Base-by-base conservation (phyloP, 75 land plant species). In the Selaginella tamariscina region DNA sequence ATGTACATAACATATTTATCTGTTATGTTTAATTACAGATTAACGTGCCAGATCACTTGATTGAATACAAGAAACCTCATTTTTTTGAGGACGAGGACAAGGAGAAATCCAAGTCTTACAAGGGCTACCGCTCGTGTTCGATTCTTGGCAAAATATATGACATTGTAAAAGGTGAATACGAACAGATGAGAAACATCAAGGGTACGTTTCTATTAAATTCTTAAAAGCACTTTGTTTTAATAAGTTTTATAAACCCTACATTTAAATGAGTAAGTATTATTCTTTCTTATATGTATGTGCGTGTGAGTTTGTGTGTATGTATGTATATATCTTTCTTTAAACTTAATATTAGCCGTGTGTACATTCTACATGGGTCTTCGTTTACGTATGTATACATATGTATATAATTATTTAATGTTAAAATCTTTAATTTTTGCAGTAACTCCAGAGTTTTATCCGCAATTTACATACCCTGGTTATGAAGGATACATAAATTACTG, bases 121-220 rank as follows among this genome's bases (percentile, higher is more conserved):
- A 33, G 31, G 32, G 55, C 11, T 87, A 84, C 64, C 56, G 44
- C 0, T 88, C 91, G 24, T 67, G 72, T 13, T 83, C 85, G 2
- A 33, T 88, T 23, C 55, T 88, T 32, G 91, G 91, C 24, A 13
- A 66, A 55, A 81, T 88, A 13, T 81, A 72, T 75, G 88, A 88
- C 63, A n/a, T 56, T 29, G 76, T 64, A 20, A 29, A 24, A 9
- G 32, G 71, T 32, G 31, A 11, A 15, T 33, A 68, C 28, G 55
- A 20, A 32, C 64, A 20, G 64, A 69, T 32, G 70, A 69, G 29
- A 62, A 69, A 1, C 31, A 29, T 30, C 70, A 56, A 0, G 22
- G 55, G 21, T 62, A 55, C 20, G 63, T 32, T n/a, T n/a, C n/a
- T n/a, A n/a, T n/a, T n/a, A n/a, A 1, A 69, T 55, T 23, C 56